Conservation (phyloP, 2,329 filamentous ascomycete species). For the Bipolaris bicolor region DNA sequence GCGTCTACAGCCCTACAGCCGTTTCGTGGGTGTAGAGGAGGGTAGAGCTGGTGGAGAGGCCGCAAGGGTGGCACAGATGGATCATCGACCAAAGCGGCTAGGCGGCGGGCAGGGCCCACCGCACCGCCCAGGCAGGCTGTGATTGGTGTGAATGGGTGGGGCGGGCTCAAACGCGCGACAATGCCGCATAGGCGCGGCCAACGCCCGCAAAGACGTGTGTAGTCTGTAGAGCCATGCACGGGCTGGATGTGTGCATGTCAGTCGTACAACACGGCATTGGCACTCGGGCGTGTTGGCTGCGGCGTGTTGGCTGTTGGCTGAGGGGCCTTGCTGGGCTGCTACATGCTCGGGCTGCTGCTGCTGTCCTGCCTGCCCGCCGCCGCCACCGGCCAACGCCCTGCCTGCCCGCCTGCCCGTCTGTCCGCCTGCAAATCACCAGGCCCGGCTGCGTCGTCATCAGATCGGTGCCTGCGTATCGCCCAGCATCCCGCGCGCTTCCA, state of each 20-base stretch:
- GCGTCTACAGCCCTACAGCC: constrained; percentile 40
- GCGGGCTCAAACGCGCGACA: constrained; percentile 29
- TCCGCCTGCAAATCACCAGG: background rate
- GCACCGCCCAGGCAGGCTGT: background rate
- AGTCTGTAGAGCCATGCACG: no score
- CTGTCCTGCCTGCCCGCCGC: background rate
- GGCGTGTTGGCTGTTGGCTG: no score
- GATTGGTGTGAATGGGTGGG: constrained; percentile 5
- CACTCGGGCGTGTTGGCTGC: no score
- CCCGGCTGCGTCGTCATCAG: background rate
- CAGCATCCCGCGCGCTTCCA: constrained; percentile 32
- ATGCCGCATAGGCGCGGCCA: constrained; percentile 22
- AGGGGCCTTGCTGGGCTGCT: background rate
- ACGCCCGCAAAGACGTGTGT: background rate
- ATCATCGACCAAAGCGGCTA: constrained; percentile 33
- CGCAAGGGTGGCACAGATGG: constrained; percentile 27
- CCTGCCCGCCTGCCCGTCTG: background rate
- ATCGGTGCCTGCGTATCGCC: constrained; percentile 34
- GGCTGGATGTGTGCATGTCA: no score
- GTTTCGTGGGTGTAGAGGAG: constrained; percentile 31
- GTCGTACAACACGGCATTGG: no score
- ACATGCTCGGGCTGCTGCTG: no score
- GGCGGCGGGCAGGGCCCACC: constrained; percentile 28
- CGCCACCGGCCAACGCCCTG: constrained; percentile 1
- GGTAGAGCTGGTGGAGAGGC: constrained; percentile 22